Evolutionary conservation across 2,329 filamentous ascomycete genomes (phyloP).

Genomic region (Hypoxylon sp.): DNA sequence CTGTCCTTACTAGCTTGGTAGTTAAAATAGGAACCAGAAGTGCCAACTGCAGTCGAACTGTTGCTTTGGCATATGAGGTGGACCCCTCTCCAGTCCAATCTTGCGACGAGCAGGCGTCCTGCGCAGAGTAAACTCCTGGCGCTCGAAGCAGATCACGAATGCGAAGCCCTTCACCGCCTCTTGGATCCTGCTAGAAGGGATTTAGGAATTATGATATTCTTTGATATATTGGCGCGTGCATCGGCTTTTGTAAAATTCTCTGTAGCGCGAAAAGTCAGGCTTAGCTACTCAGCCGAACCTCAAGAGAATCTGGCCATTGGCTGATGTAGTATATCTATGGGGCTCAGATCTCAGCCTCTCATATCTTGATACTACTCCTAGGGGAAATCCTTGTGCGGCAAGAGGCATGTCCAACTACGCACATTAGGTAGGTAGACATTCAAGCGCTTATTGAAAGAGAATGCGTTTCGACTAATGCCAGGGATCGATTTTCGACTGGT

Average conservation of each 20-base stretch:
- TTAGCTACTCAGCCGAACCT: background rate
- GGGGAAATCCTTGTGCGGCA: background rate
- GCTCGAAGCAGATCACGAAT: constrained; percentile 6
- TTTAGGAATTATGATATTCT: background rate
- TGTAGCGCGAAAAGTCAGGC: background rate
- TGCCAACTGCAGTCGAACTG: background rate
- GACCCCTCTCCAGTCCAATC: constrained; percentile 1
- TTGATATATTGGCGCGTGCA: constrained; percentile 5
- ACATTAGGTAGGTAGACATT: background rate
- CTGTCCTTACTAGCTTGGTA: background rate
- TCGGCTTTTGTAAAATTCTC: background rate
- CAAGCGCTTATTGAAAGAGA: too few species aligned
- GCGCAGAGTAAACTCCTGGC: background rate
- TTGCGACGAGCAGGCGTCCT: background rate
- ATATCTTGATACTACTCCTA: background rate
- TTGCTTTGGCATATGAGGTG: constrained; percentile 5
- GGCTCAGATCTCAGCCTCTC: constrained; percentile 1
- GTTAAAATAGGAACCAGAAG: background rate
- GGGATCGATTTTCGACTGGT: background rate
- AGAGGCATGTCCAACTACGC: background rate
- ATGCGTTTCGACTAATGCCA: background rate
- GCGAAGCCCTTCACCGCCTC: constrained; percentile 6
- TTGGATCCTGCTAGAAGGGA: background rate
- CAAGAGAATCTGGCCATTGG: background rate
- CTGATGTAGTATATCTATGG: background rate